Evolutionary conservation across 2,329 filamentous ascomycete species (phyloP).

Genomic region (Dactylellina sp.): DNA sequence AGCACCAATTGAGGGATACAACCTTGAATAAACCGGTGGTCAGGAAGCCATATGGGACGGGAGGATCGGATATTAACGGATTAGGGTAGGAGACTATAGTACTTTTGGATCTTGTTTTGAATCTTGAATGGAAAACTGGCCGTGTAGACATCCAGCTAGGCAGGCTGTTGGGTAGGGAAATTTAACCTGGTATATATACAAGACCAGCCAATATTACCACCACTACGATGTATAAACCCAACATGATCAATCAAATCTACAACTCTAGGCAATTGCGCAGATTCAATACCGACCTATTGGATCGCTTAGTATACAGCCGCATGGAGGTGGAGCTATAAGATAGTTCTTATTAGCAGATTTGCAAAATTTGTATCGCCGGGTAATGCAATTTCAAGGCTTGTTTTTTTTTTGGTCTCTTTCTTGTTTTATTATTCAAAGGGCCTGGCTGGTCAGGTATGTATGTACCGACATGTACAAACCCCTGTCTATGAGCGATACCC

Average conservation of each 20-base stretch:
- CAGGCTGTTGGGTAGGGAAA: conserved; percentile 25
- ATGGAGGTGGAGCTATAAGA: conserved; percentile 42
- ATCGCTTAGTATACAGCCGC: conserved; percentile 55
- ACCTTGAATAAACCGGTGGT: not conserved
- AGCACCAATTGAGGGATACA: conserved; percentile 2
- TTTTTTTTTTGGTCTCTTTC: not conserved
- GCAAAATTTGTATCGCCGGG: conserved; percentile 22
- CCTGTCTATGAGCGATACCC: conserved; percentile 12
- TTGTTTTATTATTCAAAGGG: not conserved
- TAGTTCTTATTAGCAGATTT: conserved; percentile 20
- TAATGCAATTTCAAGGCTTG: conserved; percentile 12
- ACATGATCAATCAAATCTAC: conserved; percentile 26
- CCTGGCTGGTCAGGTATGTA: conserved; percentile 9
- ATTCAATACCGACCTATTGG: conserved; percentile 38
- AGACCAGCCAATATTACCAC: conserved; percentile 22
- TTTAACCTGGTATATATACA: conserved; percentile 53
- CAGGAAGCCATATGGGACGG: not conserved
- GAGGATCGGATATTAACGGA: conserved; percentile 16
- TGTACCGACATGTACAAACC: conserved; percentile 36
- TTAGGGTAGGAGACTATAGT: conserved; percentile 27
- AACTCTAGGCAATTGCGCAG: conserved; percentile 8
- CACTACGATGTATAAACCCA: not conserved
- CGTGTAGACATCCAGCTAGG: conserved; percentile 11
- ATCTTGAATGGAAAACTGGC: conserved; percentile 20
- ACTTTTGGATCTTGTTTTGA: not conserved